phyloP scores from a whole-genome alignment of 495 filamentous ascomycete species.

The Penicillium cosmopolitanum region DNA sequence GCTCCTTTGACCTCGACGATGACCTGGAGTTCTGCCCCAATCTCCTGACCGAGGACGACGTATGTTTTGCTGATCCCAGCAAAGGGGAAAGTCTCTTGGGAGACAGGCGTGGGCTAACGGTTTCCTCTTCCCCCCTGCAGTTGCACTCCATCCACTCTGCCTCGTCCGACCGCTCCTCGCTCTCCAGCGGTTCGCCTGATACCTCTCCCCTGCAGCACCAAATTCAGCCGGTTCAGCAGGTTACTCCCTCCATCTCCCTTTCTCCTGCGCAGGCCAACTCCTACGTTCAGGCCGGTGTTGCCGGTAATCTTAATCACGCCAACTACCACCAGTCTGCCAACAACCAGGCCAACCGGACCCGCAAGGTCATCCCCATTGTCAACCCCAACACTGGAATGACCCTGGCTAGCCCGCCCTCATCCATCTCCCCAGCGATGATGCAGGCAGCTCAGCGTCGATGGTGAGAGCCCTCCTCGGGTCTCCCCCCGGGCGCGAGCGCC shows the following conservation, averaged over 20 bases:
- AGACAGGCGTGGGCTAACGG: neutral
- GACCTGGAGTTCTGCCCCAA: conserved; percentile 96
- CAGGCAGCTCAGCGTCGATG: conserved; percentile 70
- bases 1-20: conserved; percentile 96
- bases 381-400: conserved; percentile 91
- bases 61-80: conserved; percentile 56
- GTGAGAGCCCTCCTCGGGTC: conserved; percentile 40
- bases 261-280: conserved; percentile 69
- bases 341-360: conserved; percentile 82
- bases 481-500: conserved; percentile 30
- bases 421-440: conserved; percentile 85
- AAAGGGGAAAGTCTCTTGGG: neutral
- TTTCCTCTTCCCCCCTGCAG: conserved; percentile 45
- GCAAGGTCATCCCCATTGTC: conserved; percentile 97
- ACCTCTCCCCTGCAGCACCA: conserved; percentile 85
- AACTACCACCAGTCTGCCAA: conserved; percentile 88
- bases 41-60: conserved; percentile 93
- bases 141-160: conserved; percentile 86
- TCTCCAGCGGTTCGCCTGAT: conserved; percentile 92
- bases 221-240: conserved; percentile 72
- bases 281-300: conserved; percentile 64
- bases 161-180: conserved; percentile 87
- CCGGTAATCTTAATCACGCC: conserved; percentile 58
- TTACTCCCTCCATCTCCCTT: conserved; percentile 78
- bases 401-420: conserved; percentile 87